Conservation (phyloP, 2,329 filamentous ascomycete species). For the Pseudopyricularia javanii region DNA sequence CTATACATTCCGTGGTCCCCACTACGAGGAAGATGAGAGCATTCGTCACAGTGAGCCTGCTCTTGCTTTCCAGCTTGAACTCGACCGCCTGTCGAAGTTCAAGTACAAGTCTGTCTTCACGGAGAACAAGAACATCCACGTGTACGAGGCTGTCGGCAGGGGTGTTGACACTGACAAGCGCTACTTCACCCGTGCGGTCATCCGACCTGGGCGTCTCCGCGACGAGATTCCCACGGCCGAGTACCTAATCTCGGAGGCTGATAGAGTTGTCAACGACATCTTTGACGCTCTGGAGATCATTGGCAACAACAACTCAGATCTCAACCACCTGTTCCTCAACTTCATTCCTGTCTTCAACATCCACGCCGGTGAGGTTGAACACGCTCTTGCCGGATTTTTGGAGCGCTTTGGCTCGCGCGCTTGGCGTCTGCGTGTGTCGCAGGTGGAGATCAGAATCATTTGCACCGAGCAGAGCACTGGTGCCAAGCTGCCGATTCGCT, state of each 20-base stretch:
- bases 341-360: conserved; percentile 96
- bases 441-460: conserved; percentile 95
- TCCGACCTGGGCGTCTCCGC: conserved; percentile 82
- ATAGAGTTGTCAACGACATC: conserved; percentile 94
- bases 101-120: conserved; percentile 97
- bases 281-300: conserved; percentile 96
- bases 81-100: conserved; percentile 89
- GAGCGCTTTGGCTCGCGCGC: conserved; percentile 91
- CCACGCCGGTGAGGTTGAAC: conserved; percentile 77
- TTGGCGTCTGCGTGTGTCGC: conserved; percentile 92
- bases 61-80: conserved; percentile 95
- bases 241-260: conserved; percentile 94
- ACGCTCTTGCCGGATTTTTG: conserved; percentile 87
- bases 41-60: conserved; percentile 97
- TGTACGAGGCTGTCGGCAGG: conserved; percentile 95
- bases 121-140: conserved; percentile 97
- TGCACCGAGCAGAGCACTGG: conserved; percentile 84
- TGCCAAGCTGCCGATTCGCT: conserved; percentile 79
- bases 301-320: conserved; percentile 96
- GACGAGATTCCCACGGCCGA: conserved; percentile 98
- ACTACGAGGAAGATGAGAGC: conserved; percentile 81
- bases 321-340: conserved; percentile 99
- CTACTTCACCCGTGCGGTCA: conserved; percentile 94
- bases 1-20: conserved; percentile 93
- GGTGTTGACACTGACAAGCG: conserved; percentile 92